These are phyloP conservation scores for Letharia lupina DNA, from an alignment of 495 filamentous ascomycete genomes.

Conservation along the genomic window DNA sequence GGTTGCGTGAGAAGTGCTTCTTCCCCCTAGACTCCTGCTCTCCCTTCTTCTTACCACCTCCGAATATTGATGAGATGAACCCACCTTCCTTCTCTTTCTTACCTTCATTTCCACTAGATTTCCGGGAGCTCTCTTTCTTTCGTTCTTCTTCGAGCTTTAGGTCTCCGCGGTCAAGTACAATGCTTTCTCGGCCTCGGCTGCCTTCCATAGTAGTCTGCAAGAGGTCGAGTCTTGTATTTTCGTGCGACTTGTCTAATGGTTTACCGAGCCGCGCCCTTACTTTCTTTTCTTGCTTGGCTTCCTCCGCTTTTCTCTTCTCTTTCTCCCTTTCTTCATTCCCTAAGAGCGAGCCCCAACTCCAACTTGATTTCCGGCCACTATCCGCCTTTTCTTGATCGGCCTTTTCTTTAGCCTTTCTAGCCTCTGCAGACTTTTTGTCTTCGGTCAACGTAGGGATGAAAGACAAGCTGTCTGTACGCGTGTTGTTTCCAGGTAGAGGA, in stretches of 20 bases:
- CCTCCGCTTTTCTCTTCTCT: slow-evolving; percentile 54
- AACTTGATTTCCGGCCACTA: slow-evolving; percentile 67
- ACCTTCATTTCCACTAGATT: slow-evolving; percentile 54
- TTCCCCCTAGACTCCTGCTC: slow-evolving; percentile 36
- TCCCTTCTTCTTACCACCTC: slow-evolving; percentile 67
- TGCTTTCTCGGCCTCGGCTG: slow-evolving; percentile 67
- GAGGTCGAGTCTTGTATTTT: slow-evolving; percentile 72
- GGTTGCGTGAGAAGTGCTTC: slow-evolving; percentile 64
- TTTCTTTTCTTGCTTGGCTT: slow-evolving; percentile 53
- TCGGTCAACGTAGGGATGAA: slow-evolving; percentile 73
- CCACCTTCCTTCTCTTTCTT: slow-evolving; percentile 84
- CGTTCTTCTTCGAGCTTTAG: slow-evolving; percentile 70
- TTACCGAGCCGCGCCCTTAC: slow-evolving; percentile 55
- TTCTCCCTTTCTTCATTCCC: slow-evolving; percentile 65
- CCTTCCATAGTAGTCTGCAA: slow-evolving; percentile 72
- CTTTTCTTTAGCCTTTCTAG: slow-evolving; percentile 55
- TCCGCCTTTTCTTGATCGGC: slow-evolving; percentile 45
- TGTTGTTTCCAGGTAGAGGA: slow-evolving; percentile 60
- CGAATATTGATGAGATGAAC: slow-evolving; percentile 83
- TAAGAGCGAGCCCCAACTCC: slow-evolving; percentile 58
- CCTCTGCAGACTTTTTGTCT: slow-evolving; percentile 52
- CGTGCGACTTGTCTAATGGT: slow-evolving; percentile 45
- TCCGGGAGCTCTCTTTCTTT: slow-evolving; percentile 69
- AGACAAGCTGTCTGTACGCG: slow-evolving; percentile 67
- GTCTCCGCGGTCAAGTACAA: slow-evolving; percentile 74